Conservation (phyloP, 2,329 filamentous ascomycete genomes). For the Trichoderma asperellum region DNA sequence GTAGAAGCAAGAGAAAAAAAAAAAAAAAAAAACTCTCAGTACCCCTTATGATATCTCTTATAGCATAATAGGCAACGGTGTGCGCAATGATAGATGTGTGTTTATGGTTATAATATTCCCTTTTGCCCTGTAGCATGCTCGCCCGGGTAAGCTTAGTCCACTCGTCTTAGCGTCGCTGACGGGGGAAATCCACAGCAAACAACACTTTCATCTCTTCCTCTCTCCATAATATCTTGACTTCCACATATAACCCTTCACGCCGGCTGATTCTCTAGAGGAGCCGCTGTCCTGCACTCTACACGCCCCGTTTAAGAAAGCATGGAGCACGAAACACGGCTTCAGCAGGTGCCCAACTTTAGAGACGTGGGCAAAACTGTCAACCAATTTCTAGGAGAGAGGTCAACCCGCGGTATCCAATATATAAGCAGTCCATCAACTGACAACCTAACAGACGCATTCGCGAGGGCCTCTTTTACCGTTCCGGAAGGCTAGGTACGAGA, state of each 20-base stretch:
- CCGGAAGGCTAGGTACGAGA: slow-evolving; percentile 61
- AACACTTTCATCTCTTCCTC: neutral
- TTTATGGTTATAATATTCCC: neutral
- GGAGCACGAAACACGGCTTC: slow-evolving; percentile 31
- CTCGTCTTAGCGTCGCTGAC: slow-evolving; percentile 5
- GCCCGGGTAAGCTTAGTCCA: neutral
- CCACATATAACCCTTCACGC: neutral
- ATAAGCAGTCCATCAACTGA: slow-evolving; percentile 4
- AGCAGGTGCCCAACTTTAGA: slow-evolving; percentile 69
- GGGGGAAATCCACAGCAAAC: neutral
- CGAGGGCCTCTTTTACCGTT: slow-evolving; percentile 69
- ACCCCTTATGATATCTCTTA: neutral
- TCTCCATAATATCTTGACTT: neutral
- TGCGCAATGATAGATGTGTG: too few relatives aligned
- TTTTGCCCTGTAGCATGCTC: neutral
- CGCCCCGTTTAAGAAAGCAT: neutral
- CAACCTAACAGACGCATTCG: slow-evolving; percentile 50
- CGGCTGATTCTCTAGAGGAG: neutral
- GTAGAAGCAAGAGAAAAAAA: too few relatives aligned
- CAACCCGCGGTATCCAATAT: slow-evolving; percentile 26
- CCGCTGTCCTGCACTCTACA: neutral
- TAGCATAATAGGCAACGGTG: neutral
- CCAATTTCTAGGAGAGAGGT: slow-evolving; percentile 58
- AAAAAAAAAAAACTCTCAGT: neutral
- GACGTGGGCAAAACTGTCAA: slow-evolving; percentile 75